Evolutionary conservation across 331 rosid genomes (phyloP), one percentile per base, ranked within the genome.

Genomic region (Quercus phellos): DNA sequence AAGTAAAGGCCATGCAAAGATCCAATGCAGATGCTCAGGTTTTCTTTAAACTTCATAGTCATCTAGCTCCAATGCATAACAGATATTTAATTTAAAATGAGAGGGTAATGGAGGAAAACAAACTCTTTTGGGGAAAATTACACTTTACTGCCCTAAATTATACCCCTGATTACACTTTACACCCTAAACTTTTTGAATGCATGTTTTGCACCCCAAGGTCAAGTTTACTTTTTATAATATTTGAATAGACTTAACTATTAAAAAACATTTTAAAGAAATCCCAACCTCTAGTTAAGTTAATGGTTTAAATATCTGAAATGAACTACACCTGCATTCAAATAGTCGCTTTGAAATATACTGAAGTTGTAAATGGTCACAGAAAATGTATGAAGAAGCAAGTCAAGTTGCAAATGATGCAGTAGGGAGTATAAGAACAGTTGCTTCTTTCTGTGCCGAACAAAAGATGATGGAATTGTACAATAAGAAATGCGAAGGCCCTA

Each of bases 361-460:
- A 12, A 72, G 24, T 51, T 73, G 17, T 38, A 61, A 75, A 56
- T 72, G 74, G 51, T 75, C 26, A 76, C 84, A 94, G 98, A 89
- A 83, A 85, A 85, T 87, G 78, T 90, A 91, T 26, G 98, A 91
- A 80, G 97, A 84, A 72, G 98, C 98, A 29, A 94, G 97, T 75
- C 91, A 92, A 84, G 80, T 90, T 42, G 97, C 90, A 0, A 94
- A 69, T 51, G 96, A 90, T 68, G 96, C 97, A 27, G 94, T 86
- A 7, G 91, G 96, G 53, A 89, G 91, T 61, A 93, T 93, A 30
- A 79, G 97, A 77, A 94, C 93, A 42, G 87, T 94, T 68, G 89
- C 98, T 4, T 83, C 97, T 63, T 92, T 90, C 80, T 86, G 96
- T 88, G 97, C 97, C 9, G 92, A 92, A 80, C 91, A 88, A 79